phyloP scores from a whole-genome alignment of 192 early-diverging fungal genomes.

The Bifiguratus adelaidae region DNA sequence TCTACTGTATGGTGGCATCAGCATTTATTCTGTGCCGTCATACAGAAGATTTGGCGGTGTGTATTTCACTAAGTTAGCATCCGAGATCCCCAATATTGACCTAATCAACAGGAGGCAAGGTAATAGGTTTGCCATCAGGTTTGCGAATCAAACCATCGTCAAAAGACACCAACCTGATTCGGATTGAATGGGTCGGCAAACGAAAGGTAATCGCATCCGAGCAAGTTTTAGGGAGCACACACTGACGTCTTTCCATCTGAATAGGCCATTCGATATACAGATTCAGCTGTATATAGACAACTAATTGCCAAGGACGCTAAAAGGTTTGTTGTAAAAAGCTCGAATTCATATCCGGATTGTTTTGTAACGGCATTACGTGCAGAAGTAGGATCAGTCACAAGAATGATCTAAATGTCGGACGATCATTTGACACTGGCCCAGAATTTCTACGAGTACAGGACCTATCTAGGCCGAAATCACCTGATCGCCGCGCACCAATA shows the following conservation, averaged over 20 bases:
- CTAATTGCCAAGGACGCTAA: too few species aligned
- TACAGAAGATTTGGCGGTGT: conserved; percentile 22
- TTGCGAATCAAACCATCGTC: background rate
- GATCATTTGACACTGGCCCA: too few species aligned
- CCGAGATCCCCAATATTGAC: background rate
- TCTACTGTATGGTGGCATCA: conserved; percentile 16
- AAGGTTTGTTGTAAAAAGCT: too few species aligned
- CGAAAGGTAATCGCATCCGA: conserved; percentile 5
- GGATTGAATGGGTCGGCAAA: conserved; percentile 8
- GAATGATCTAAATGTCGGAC: too few species aligned
- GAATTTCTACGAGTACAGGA: too few species aligned
- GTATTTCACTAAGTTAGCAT: background rate
- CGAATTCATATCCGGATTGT: too few species aligned
- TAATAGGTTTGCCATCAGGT: background rate
- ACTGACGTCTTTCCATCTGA: background rate
- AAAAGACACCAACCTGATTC: conserved; percentile 15
- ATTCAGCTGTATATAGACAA: too few species aligned
- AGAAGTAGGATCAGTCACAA: too few species aligned
- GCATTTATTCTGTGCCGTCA: conserved; percentile 7
- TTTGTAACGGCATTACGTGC: too few species aligned
- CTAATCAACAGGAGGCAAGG: background rate
- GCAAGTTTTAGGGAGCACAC: conserved; percentile 7
- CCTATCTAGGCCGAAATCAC: too few species aligned
- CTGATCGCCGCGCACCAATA: too few species aligned
- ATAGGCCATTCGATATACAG: too few species aligned